phyloP scores from a whole-genome alignment of 2,329 filamentous ascomycete genomes.

The Alternaria sp. region DNA sequence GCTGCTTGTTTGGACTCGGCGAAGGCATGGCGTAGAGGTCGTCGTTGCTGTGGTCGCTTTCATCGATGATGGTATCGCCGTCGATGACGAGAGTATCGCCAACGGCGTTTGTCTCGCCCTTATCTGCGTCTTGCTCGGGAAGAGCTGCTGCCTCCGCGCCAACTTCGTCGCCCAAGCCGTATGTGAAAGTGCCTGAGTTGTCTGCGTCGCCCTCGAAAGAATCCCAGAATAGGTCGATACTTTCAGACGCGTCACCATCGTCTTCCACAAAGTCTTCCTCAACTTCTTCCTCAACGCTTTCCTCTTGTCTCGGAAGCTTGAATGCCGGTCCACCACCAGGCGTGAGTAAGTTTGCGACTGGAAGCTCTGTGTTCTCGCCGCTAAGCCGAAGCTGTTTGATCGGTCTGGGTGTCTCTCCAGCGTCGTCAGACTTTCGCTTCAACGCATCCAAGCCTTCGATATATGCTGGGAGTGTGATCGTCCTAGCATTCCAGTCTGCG shows the following conservation, averaged over 20 bases:
- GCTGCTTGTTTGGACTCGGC: background rate
- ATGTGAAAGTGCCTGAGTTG: background rate
- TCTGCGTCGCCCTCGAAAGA: background rate
- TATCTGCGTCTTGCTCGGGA: fast-evolving
- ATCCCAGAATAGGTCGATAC: too few relatives aligned
- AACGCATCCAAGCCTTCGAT: background rate
- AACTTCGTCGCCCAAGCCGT: background rate
- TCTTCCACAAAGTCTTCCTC: too few relatives aligned
- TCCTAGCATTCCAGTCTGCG: background rate
- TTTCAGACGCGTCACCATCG: too few relatives aligned
- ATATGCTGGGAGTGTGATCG: background rate
- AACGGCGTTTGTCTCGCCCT: background rate
- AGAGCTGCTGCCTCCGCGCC: background rate
- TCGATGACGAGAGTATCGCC: background rate
- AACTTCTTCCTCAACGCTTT: too few relatives aligned
- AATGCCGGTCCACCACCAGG: background rate
- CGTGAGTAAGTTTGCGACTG: background rate
- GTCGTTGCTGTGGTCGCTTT: background rate
- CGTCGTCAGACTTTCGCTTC: background rate
- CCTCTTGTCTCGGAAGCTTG: too few relatives aligned
- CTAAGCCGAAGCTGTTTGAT: background rate
- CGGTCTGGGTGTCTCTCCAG: background rate
- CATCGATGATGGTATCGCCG: background rate
- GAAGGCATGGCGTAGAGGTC: background rate
- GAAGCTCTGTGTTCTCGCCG: background rate